Percentiles rank a stretch among this genome's conserved stretches.
These are phyloP conservation scores for Vanilla planifolia DNA, from an alignment of 106 monocot genomes.

Conservation along the genomic window DNA sequence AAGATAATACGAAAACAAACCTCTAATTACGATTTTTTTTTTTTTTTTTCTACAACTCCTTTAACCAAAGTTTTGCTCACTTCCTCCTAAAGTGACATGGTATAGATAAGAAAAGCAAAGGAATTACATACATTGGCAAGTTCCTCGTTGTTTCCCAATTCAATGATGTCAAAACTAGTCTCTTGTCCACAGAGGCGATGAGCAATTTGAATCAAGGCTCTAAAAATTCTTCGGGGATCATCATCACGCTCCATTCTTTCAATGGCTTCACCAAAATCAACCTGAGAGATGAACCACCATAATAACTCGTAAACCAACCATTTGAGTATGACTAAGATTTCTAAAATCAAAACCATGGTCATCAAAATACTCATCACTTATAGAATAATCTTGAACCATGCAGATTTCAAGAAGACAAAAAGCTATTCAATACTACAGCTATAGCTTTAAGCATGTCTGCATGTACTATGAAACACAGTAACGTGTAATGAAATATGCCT, in stretches of 20 bases:
- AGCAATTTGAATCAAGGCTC: constrained; percentile 42
- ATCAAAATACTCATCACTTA: too few relatives aligned
- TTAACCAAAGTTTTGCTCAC: neutral
- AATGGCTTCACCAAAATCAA: constrained; percentile 27
- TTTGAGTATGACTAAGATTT: too few relatives aligned
- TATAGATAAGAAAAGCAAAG: neutral
- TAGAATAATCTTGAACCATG: too few relatives aligned
- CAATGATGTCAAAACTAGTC: constrained; percentile 16
- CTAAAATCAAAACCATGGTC: too few relatives aligned
- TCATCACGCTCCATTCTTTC: constrained; percentile 52
- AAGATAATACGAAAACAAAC: neutral
- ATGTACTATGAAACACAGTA: too few relatives aligned
- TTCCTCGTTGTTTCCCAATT: constrained; percentile 40
- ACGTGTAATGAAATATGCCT: too few relatives aligned
- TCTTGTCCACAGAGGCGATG: constrained; percentile 25
- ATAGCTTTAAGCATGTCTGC: too few relatives aligned
- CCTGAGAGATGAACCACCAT: constrained; percentile 27
- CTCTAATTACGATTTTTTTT: too few relatives aligned
- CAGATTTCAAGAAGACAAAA: too few relatives aligned
- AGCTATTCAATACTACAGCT: too few relatives aligned
- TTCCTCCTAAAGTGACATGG: neutral
- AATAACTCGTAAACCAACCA: too few relatives aligned
- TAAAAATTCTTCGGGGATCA: constrained; percentile 36
- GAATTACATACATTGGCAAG: constrained; percentile 43
- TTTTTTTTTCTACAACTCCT: too few relatives aligned